Base-by-base conservation (phyloP, 2,329 filamentous ascomycete species). In the Trichophyton rubrum region DNA sequence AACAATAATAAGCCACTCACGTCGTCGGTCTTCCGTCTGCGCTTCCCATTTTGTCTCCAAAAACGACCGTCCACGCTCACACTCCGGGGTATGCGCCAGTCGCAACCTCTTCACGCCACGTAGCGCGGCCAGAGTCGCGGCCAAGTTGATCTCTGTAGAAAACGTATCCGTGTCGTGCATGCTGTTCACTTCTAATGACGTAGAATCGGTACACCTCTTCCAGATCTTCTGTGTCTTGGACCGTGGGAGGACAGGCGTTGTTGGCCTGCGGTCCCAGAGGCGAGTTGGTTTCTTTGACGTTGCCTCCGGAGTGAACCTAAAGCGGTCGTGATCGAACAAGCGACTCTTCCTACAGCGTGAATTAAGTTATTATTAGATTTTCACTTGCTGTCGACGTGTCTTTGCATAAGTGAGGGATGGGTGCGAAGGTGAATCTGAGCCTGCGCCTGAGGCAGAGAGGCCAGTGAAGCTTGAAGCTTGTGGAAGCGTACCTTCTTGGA, bases 191-290 rank as follows among this genome's bases (percentile, higher is more conserved):
- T 65, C 58, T 67, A 62, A 59, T 65, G 66, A 58, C 69, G 68
- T 60, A 70, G 66, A 74, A 2, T 70, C 66, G 30, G 69, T 69
- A 61, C 77, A 71, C 56, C 76, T 72, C 64, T 77, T 78, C 76
- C 76, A 78, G 60, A 78, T 68, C 60, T 76, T 78, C 56, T 73
- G 74, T 43, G 74, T 69, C 45, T 73, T 74, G 45, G 72, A 68
- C 9, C 74, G 73, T 13, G 71, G 65, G 41, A 70, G 63, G 56
- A 74, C 73, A 2, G 75, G 71, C 4, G 73, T 75, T 3, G 75
- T 72, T 17, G 75, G 75, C 60, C 73, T 73, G 61, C 76, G 75
- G 60, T 78, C 75, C 76, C 76, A 78, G 61, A 74, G 65, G 60
- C 73, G 74, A 33, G 74, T 74, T 40, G 68, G 62, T 35, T 68